These are phyloP conservation scores for Ophiostoma perfectum DNA, from an alignment of 2,329 filamentous ascomycete genomes.

Conservation along the genomic window DNA sequence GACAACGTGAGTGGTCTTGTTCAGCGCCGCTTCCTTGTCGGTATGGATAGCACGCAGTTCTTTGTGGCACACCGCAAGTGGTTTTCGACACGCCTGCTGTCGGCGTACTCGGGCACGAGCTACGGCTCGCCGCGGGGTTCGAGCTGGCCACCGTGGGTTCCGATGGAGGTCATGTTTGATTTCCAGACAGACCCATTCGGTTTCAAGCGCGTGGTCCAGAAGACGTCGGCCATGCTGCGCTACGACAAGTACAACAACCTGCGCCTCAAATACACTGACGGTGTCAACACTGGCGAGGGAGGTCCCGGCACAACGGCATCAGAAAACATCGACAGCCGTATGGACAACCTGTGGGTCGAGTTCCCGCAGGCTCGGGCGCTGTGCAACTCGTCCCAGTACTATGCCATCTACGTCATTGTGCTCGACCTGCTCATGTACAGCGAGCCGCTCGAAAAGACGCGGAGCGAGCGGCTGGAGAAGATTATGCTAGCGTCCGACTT, in stretches of 20 bases:
- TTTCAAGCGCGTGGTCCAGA: slow-evolving; percentile 95
- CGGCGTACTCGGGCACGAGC: slow-evolving; percentile 88
- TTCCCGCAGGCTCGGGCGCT: slow-evolving; percentile 92
- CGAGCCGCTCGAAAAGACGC: slow-evolving; percentile 94
- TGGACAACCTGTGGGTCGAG: slow-evolving; percentile 94
- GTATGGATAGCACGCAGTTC: slow-evolving; percentile 97
- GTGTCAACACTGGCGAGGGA: slow-evolving; percentile 60
- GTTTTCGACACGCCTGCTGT: slow-evolving; percentile 75
- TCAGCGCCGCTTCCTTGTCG: slow-evolving; percentile 85
- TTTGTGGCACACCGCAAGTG: slow-evolving; percentile 94
- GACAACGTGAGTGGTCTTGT: slow-evolving; percentile 94
- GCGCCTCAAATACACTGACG: slow-evolving; percentile 93
- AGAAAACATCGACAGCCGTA: slow-evolving; percentile 65
- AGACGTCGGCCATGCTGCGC: slow-evolving; percentile 87
- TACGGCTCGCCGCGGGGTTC: slow-evolving; percentile 82
- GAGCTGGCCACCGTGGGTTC: slow-evolving; percentile 96
- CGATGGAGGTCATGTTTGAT: slow-evolving; percentile 97
- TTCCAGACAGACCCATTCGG: slow-evolving; percentile 90
- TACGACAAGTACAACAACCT: slow-evolving; percentile 99
- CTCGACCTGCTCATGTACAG: slow-evolving; percentile 92
- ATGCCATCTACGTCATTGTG: slow-evolving; percentile 96
- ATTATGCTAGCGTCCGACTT: slow-evolving; percentile 99
- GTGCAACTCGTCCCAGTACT: slow-evolving; percentile 96
- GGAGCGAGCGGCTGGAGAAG: slow-evolving; percentile 90
- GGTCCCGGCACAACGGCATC: slow-evolving; percentile 32